These are phyloP conservation scores for Taxillus chinensis DNA, from an alignment of 164 flowering plant genomes.

Conservation along the genomic window DNA sequence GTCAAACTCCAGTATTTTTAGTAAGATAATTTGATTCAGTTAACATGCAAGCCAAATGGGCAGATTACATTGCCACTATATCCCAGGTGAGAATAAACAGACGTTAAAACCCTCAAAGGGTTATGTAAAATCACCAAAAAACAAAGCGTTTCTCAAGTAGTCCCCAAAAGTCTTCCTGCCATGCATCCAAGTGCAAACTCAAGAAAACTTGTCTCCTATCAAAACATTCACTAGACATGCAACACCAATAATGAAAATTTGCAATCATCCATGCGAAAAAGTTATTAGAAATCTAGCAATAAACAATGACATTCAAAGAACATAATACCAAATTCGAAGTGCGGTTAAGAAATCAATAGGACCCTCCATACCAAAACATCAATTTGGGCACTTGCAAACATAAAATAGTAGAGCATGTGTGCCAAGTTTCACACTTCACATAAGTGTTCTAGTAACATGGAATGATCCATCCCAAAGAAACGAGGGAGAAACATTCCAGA, in stretches of 20 bases:
- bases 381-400: slow-evolving; percentile 39
- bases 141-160: neutral
- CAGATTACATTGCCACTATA: no score
- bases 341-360: slow-evolving; percentile 40
- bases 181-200: slow-evolving; percentile 15
- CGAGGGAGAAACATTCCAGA: slow-evolving; percentile 8
- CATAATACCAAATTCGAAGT: slow-evolving; percentile 28
- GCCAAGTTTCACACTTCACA: slow-evolving; percentile 30
- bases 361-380: slow-evolving; percentile 29
- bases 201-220: slow-evolving; percentile 1
- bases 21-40: no score
- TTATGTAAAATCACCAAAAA: no score
- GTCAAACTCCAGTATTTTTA: no score
- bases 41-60: no score
- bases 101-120: no score
- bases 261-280: slow-evolving; percentile 17
- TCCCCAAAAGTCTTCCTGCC: slow-evolving; percentile 16
- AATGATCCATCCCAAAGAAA: neutral
- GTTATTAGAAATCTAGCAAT: slow-evolving; percentile 30
- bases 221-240: slow-evolving; percentile 8
- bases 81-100: no score
- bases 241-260: slow-evolving; percentile 11
- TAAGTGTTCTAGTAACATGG: slow-evolving; percentile 10
- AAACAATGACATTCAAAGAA: slow-evolving; percentile 33
- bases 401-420: slow-evolving; percentile 25